Percentiles rank a stretch among this genome's conserved stretches.
phyloP scores from a whole-genome alignment of 352 stramenopile species.

The Phytophthora fragariae region DNA sequence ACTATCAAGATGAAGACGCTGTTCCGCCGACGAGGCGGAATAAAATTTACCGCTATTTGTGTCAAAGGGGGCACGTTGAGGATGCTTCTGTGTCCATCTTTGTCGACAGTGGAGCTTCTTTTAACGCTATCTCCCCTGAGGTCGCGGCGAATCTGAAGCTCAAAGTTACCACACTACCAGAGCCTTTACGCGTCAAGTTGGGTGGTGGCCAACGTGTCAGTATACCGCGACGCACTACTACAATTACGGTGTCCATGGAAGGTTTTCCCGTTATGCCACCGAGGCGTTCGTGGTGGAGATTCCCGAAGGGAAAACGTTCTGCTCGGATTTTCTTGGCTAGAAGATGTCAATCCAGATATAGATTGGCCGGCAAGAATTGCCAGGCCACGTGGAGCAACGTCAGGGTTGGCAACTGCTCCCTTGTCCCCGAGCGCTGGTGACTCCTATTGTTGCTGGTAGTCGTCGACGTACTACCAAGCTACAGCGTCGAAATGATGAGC shows the following conservation, averaged over 20 bases:
- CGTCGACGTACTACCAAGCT: neutral
- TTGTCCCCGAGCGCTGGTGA: neutral
- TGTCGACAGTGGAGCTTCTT: conserved; percentile 14
- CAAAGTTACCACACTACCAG: neutral
- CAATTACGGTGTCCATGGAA: neutral
- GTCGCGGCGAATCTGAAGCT: neutral
- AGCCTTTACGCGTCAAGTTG: neutral
- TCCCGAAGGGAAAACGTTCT: neutral
- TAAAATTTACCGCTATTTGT: conserved; percentile 16
- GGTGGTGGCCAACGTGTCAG: neutral
- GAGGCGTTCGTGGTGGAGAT: neutral
- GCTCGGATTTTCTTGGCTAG: neutral
- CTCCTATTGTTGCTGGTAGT: neutral
- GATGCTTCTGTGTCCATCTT: conserved; percentile 12
- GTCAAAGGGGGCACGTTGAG: neutral
- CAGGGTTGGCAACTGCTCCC: neutral
- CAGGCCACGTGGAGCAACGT: neutral
- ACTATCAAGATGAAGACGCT: conserved; percentile 3
- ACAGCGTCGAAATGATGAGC: neutral
- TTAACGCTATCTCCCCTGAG: neutral
- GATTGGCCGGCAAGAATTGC: neutral
- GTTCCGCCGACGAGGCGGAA: neutral
- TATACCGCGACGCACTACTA: conserved; percentile 10
- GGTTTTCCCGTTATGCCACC: neutral
- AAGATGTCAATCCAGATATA: neutral